Evolutionary conservation across 2,329 filamentous ascomycete species (phyloP).

Genomic region (Fusarium sp.): DNA sequence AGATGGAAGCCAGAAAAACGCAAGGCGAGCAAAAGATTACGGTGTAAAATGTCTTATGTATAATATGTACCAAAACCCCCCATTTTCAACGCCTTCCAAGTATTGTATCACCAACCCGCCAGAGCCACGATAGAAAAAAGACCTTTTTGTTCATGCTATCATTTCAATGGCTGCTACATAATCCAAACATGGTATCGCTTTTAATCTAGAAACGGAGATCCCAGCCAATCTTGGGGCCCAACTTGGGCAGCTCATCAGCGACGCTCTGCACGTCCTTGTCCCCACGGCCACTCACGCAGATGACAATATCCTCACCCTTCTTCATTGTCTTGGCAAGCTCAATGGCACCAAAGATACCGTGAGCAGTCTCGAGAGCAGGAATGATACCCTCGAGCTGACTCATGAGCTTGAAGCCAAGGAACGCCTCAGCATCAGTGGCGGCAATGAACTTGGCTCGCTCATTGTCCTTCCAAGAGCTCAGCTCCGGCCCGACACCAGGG

Average conservation of each 20-base stretch:
- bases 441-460: slow-evolving; percentile 88
- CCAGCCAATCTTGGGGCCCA: slow-evolving; percentile 89
- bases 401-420: slow-evolving; percentile 85
- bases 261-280: slow-evolving; percentile 99
- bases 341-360: slow-evolving; percentile 89
- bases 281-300: slow-evolving; percentile 91
- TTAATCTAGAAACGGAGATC: slow-evolving; percentile 65
- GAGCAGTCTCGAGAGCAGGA: slow-evolving; percentile 91
- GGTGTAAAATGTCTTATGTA: slow-evolving; percentile 41
- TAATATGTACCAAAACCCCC: slow-evolving; percentile 45
- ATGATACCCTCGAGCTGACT: slow-evolving; percentile 95
- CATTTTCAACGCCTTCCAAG: slow-evolving; percentile 40
- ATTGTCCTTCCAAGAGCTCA: slow-evolving; percentile 92
- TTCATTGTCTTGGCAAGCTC: slow-evolving; percentile 93
- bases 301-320: slow-evolving; percentile 89
- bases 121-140: slow-evolving; percentile 27
- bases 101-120: slow-evolving; percentile 38
- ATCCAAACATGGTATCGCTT: slow-evolving; percentile 35
- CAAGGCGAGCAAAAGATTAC: slow-evolving; percentile 27
- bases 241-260: slow-evolving; percentile 87
- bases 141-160: slow-evolving; percentile 29
- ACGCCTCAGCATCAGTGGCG: slow-evolving; percentile 90
- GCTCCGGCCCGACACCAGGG: slow-evolving; percentile 93
- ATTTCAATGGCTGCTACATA: slow-evolving; percentile 21
- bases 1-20: slow-evolving; percentile 26